A percentile compares a stretch with the other conserved stretches of the same genome.
phyloP scores from a whole-genome alignment of 495 filamentous ascomycete species.

The Annulohypoxylon moriforme region DNA sequence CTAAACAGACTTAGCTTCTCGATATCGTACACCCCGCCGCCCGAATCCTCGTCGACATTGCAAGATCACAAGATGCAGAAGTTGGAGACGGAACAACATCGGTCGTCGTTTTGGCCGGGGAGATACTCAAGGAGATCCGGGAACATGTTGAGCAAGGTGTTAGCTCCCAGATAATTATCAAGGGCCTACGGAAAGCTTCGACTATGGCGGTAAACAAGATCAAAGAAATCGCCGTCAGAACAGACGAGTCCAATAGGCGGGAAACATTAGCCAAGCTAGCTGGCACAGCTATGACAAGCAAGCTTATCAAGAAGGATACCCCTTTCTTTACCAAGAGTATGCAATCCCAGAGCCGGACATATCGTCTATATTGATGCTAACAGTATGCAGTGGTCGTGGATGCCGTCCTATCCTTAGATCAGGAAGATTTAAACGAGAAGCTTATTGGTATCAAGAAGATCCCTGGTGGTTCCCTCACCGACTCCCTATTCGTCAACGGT shows the following conservation, averaged over 20 bases:
- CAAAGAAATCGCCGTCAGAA: slow-evolving; percentile 94
- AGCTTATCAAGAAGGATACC: slow-evolving; percentile 97
- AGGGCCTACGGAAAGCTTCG: slow-evolving; percentile 89
- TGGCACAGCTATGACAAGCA: slow-evolving; percentile 98
- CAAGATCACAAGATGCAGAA: slow-evolving; percentile 98
- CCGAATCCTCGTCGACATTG: slow-evolving; percentile 97
- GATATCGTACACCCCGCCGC: slow-evolving; percentile 99
- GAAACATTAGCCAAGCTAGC: slow-evolving; percentile 92
- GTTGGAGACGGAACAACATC: slow-evolving; percentile 98
- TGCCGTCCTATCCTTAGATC: slow-evolving; percentile 95
- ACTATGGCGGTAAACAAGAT: slow-evolving; percentile 98
- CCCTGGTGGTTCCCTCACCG: slow-evolving; percentile 94
- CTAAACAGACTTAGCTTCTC: slow-evolving; percentile 71
- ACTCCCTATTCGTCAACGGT: slow-evolving; percentile 96
- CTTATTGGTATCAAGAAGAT: slow-evolving; percentile 98
- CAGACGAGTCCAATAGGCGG: slow-evolving; percentile 83
- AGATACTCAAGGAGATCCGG: slow-evolving; percentile 95
- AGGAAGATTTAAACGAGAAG: slow-evolving; percentile 96
- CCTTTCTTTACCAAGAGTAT: slow-evolving; percentile 97
- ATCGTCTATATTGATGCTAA: slow-evolving; percentile 22
- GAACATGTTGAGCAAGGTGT: slow-evolving; percentile 96
- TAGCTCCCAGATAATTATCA: slow-evolving; percentile 96
- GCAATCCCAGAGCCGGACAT: slow-evolving; percentile 39
- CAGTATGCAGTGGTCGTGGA: slow-evolving; percentile 86
- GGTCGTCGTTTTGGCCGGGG: slow-evolving; percentile 93